Evolutionary conservation across 2,329 filamentous ascomycete species (phyloP), one percentile per base, ranked within the genome.

Genomic region (Colletotrichum chrysophilum): DNA sequence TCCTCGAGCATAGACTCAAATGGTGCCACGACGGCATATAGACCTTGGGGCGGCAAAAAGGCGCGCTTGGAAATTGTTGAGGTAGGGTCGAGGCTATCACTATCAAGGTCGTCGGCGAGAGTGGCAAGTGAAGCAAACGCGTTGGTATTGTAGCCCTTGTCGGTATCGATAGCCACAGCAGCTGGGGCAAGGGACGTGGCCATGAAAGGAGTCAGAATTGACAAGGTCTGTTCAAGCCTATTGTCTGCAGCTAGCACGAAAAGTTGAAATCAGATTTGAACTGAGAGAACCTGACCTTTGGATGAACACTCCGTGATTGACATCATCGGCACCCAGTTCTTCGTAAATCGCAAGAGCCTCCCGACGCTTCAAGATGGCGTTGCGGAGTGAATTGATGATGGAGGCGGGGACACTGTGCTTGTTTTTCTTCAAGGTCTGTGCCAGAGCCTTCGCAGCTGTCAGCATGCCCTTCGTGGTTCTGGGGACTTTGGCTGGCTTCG

Each of bases 141-240:
- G 52, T 56, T 56, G n/a, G 12, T 0, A 56, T 0, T 8, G n/a
- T 1, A 1, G 3, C 0, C 1, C 1, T 56, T 56, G 0, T 56
- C 12, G 38, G 18, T 4, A 0, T n/a, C 3, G 38, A 2, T 43
- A 1, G 38, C 3, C 8, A 43, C 5, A 6, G 38, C 18, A 43
- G 38, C 38, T 1, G 38, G 38, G 1, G 38, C 38, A 43, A 2
- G 18, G 38, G 38, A n/a, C 2, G 0, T 43, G 4, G 52, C 52
- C 12, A 0, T 56, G 12, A 56, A 56, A 21, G 52, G 52, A 3
- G 52, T 5, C 0, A 56, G 1, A 0, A 56, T 56, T 21, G n/a
- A 26, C 6, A 56, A 26, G 21, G 52, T 56, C 52, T 56, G 52
- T 0, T 21, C 12, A 24, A 56, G 52, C 14, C 52, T 56, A 1